Evolutionary conservation across 495 filamentous ascomycete species (phyloP).

Genomic region (Cercophora newfieldiana): DNA sequence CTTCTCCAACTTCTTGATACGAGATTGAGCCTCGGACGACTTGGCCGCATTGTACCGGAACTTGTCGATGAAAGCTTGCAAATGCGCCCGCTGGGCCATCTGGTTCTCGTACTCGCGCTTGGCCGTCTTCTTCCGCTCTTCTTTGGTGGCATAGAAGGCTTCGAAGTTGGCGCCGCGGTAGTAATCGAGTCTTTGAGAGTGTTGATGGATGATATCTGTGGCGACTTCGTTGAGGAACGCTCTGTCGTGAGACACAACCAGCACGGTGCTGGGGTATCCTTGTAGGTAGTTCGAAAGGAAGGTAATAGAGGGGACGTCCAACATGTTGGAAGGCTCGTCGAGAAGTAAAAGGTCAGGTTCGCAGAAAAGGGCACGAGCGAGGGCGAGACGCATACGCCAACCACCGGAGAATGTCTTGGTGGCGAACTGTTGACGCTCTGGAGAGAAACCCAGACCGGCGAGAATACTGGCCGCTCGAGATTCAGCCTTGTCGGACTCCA

Average conservation of each 20-base stretch:
- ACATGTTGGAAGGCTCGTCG: constrained; percentile 99
- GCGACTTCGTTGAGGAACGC: constrained; percentile 98
- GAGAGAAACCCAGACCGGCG: constrained; percentile 94
- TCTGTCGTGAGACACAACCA: constrained; percentile 98
- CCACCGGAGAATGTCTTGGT: constrained; percentile 99
- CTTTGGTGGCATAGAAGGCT: constrained; percentile 96
- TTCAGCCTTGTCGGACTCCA: constrained; percentile 99
- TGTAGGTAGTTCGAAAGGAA: constrained; percentile 98
- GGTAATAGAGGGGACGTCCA: constrained; percentile 99
- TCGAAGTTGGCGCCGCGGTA: constrained; percentile 98
- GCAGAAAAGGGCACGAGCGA: constrained; percentile 95
- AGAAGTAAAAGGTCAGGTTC: constrained; percentile 95
- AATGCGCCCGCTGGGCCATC: constrained; percentile 87
- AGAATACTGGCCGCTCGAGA: constrained; percentile 93
- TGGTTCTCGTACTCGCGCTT: constrained; percentile 99
- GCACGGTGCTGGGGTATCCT: constrained; percentile 86
- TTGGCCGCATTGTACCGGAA: constrained; percentile 99
- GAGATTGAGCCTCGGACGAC: constrained; percentile 94
- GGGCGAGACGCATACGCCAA: constrained; percentile 97
- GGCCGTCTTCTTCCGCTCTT: constrained; percentile 94
- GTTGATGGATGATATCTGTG: constrained; percentile 99
- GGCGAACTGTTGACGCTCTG: constrained; percentile 86
- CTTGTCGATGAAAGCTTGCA: constrained; percentile 97
- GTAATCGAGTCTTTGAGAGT: constrained; percentile 95
- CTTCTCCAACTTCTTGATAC: constrained; percentile 98